Evolutionary conservation across 1,139 yeast genomes (phyloP), one percentile per base, ranked within the genome.

Genomic region (Geotrichum europaeum): DNA sequence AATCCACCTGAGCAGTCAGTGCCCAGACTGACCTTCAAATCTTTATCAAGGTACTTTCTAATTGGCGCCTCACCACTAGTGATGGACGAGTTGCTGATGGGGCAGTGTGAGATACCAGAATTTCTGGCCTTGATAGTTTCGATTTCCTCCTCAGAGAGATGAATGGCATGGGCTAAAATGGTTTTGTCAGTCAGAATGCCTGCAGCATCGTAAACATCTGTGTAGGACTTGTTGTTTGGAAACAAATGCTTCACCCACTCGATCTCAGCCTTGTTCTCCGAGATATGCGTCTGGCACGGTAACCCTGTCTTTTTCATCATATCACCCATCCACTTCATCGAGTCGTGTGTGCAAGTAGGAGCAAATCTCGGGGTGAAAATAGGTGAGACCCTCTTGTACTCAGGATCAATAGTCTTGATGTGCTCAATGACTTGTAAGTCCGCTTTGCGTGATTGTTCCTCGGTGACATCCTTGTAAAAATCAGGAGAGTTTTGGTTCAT

Each of bases 1-100:
- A 82, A 90, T 0, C 99, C 99, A 9, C 97, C 99, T 53, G 96
- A 87, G 28, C 92, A 83, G 71, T 94, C 99, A 0, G 97, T 87
- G 1, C 99, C 99, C 58, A 94, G 79, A 9, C 95, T 83, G 22
- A 92, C 94, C 63, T 89, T 87, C 65, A 92, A 81, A 12, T 82
- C 83, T 59, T 81, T 80, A 57, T 86, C 79, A 62, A 91, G 77
- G 57, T 89, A 76, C 78, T 86, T 83, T 66, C 88, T 80, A 7
- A 94, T 83, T 22, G 94, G 89, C 5, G 97, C 95, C 72, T 90
- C 95, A 13, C 99, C 99, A 25, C 96, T 87, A 0, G 96, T 85
- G 62, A 94, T 81, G 32, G 96, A 85, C 0, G 96, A 85, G 71
- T 94, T 94, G 47, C 96, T 88, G 15, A 92, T 84, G 4, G 99